Base-by-base conservation (phyloP, 192 early-diverging fungal species). In the Coemansia sp. region DNA sequence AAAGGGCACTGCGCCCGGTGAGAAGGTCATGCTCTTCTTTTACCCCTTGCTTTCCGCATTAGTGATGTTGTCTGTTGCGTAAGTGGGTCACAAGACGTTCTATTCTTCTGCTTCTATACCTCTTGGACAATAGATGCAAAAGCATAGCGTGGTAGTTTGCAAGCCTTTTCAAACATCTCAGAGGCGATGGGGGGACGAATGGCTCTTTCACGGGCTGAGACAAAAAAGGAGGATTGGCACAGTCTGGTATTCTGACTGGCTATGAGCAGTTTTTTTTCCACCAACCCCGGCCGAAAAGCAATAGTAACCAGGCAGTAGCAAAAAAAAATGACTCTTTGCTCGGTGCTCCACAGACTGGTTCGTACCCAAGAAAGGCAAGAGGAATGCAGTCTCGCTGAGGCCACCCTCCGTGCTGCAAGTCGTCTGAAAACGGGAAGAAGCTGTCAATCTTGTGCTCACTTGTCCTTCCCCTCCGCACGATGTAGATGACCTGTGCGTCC, bases 401-500 rank as follows among this genome's bases (percentile, higher is more conserved):
- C 19, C 47, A 21, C 55, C 55, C 32, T 58, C 55, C 55, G 30
- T 17, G 30, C 55, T 17, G 14, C 55, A 30, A 58, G 28, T 33
- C 55, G 11, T 58, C 55, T 32, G 23, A 58, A 58, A 58, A 7
- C 28, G 32, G 55, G 26, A 47, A 14, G 55, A 32, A 17, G 30
- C 26, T 13, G 52, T 21, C 47, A 49, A 49, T 49, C 47, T 21
- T 49, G 52, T 53, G 52, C 52, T 53, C 52, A 9, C 52, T 30
- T 53, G 52, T 49, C 47, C 26, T 28, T 28, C 7, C 35, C 35
- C 35, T 16, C 47, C 47, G 47, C 47, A 49, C 52, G 52, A 26
- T 53, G 52, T 53, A 58, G 55, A 58, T 58, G 55, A 33, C 55
- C 55, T 58, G 55, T 58, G 55, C 55, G 30, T 33, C 30, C 26